Percentiles rank a stretch among this genome's conserved stretches.
Conservation (phyloP, 2,329 filamentous ascomycete species). For the Hypoxylon sp. region DNA sequence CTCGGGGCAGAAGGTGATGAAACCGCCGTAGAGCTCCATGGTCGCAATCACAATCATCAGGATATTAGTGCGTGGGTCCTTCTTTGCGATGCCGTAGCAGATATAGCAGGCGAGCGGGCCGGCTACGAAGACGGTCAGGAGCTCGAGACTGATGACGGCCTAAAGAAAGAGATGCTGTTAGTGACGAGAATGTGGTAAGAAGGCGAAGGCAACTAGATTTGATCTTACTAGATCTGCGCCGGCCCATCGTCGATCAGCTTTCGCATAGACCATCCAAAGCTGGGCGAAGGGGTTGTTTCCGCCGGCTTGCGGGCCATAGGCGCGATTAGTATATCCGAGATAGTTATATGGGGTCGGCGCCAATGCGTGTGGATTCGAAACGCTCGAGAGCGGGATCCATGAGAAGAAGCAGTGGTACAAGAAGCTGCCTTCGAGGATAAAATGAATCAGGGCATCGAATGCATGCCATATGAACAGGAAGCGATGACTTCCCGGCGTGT, state of each 20-base stretch:
- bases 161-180: constrained; percentile 44
- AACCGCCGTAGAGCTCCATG: constrained; percentile 77
- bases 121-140: constrained; percentile 75
- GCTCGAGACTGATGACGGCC: constrained; percentile 75
- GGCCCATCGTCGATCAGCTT: constrained; percentile 75
- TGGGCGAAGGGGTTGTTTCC: constrained; percentile 69
- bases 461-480: constrained; percentile 95
- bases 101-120: constrained; percentile 73
- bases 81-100: constrained; percentile 72
- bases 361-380: constrained; percentile 56
- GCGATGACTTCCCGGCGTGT: constrained; percentile 72
- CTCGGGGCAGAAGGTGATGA: constrained; percentile 80
- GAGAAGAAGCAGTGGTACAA: constrained; percentile 94
- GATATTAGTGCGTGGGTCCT: constrained; percentile 69
- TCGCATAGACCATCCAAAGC: constrained; percentile 79
- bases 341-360: constrained; percentile 69
- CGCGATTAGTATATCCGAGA: constrained; percentile 63
- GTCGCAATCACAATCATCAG: constrained; percentile 77
- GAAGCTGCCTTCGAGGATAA: constrained; percentile 91
- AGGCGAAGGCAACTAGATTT: background rate
- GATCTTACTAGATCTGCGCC: constrained; percentile 70
- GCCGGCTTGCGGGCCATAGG: constrained; percentile 72
- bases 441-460: constrained; percentile 92
- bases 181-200: constrained; percentile 13
- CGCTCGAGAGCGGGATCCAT: constrained; percentile 58